Evolutionary conservation across 495 filamentous ascomycete species (phyloP), one percentile per base, ranked within the genome.

Genomic region (Penicillium maclennaniae): DNA sequence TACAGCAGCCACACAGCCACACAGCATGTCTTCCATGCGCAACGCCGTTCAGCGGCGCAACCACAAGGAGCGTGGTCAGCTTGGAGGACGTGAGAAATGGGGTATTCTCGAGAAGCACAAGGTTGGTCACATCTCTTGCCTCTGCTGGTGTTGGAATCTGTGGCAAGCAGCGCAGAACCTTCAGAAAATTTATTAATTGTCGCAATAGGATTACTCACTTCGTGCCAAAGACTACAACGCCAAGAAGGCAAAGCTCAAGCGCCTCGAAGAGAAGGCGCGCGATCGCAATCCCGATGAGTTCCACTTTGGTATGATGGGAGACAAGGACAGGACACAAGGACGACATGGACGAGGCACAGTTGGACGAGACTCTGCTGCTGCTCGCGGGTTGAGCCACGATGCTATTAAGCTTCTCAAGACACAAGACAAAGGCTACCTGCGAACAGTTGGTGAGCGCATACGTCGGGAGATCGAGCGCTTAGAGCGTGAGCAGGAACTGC

Each of bases 261-360:
- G 82, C 3, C 83, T 98, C 16, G 79, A 84, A 57, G 78, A 86
- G 54, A 96, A 96, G 72, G 92, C 87, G 20, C 78, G 81, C 50
- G 84, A 93, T 39, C 86, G 89, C 56, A 97, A 98, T 69, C 90
- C 92, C 38, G 93, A 98, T 83, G 91, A 96, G 70, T 98, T 97
- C 76, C 85, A 88, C 72, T 96, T 89, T 64, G 87, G 85, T 21
- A 98, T 98, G 93, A 80, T 95, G 69, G 78, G 73, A 34, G 66
- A 64, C 3, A 72, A 71, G 55, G 65, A 58, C 26, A 74, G 69
- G 58, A 74, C 63, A 21, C 79, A 84, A 48, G 83, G 85, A 26
- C 80, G 82, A 50, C 83, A 87, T 55, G 78, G 63, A 54, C 47
- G 61, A 36, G 63, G 84, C 31, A 71, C 73, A 1, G 77, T 78